Percentiles rank a stretch among this genome's conserved stretches.
These are phyloP conservation scores for Calocera viscosa DNA, from an alignment of 768 basidiomycete genomes.

Conservation along the genomic window DNA sequence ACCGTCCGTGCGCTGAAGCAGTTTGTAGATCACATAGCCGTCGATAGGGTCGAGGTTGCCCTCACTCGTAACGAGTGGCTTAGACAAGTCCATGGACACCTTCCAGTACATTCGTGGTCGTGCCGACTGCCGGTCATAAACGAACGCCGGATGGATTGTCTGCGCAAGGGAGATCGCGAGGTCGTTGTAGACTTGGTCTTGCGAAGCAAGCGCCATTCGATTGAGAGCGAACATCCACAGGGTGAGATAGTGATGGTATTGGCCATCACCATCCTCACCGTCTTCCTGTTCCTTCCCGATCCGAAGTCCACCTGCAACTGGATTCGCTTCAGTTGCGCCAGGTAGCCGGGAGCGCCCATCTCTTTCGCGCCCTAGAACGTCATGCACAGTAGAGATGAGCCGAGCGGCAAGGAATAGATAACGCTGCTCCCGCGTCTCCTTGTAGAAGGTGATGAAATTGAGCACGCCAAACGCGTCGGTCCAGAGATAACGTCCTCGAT, in stretches of 20 bases:
- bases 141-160: constrained; percentile 25
- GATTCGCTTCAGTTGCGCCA: constrained; percentile 22
- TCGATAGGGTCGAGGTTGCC: constrained; percentile 26
- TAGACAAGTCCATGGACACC: constrained; percentile 22
- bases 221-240: constrained; percentile 29
- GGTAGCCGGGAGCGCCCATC: constrained; percentile 19
- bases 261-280: constrained; percentile 25
- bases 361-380: constrained; percentile 22
- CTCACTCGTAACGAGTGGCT: constrained; percentile 22
- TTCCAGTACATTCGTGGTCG: constrained; percentile 25
- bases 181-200: constrained; percentile 22
- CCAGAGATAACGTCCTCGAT: constrained; percentile 26
- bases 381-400: constrained; percentile 23
- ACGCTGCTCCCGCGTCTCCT: constrained; percentile 15
- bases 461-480: constrained; percentile 27
- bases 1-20: constrained; percentile 19
- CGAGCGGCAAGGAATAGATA: constrained; percentile 21
- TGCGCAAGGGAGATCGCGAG: constrained; percentile 22
- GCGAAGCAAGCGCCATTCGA: constrained; percentile 20
- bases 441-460: constrained; percentile 23
- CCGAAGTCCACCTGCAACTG: constrained; percentile 24
- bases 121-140: constrained; percentile 17
- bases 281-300: constrained; percentile 23
- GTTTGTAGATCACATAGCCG: constrained; percentile 23
- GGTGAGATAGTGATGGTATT: constrained; percentile 26